phyloP scores from a whole-genome alignment of 257 asterid genomes.

The Scutellaria barbata region DNA sequence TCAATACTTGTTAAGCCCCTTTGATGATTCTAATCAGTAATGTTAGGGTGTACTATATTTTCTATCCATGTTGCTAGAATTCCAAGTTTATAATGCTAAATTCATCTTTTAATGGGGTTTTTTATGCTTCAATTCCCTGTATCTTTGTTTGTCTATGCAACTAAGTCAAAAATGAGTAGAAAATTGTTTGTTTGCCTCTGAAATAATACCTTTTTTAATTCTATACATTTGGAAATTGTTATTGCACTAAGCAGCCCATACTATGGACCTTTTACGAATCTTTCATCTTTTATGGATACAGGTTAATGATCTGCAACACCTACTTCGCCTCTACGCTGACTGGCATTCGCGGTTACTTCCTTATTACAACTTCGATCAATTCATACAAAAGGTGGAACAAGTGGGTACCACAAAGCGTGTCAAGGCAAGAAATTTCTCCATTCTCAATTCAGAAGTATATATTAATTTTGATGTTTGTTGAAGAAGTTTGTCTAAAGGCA shows the following conservation, averaged over 20 bases:
- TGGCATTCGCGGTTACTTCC: slow-evolving; percentile 89
- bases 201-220: too few species aligned
- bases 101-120: too few species aligned
- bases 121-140: background rate
- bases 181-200: too few species aligned
- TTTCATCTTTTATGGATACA: slow-evolving; percentile 36
- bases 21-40: background rate
- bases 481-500: slow-evolving; percentile 4
- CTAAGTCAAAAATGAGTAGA: too few species aligned
- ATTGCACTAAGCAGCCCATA: background rate
- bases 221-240: background rate
- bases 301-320: slow-evolving; percentile 77
- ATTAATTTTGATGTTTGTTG: background rate
- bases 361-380: slow-evolving; percentile 76
- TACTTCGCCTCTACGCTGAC: slow-evolving; percentile 79
- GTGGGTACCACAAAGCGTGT: slow-evolving; percentile 74
- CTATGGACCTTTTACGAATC: background rate
- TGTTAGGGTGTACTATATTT: background rate
- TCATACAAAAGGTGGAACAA: slow-evolving; percentile 83
- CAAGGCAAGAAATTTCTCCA: slow-evolving; percentile 57
- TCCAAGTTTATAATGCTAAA: background rate
- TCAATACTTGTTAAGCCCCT: background rate
- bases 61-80: background rate
- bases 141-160: too few species aligned
- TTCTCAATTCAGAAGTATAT: slow-evolving; percentile 4